Percentiles rank a stretch among this genome's conserved stretches.
Conservation (phyloP, 257 asterid species). For the Fraxinus anomala region DNA sequence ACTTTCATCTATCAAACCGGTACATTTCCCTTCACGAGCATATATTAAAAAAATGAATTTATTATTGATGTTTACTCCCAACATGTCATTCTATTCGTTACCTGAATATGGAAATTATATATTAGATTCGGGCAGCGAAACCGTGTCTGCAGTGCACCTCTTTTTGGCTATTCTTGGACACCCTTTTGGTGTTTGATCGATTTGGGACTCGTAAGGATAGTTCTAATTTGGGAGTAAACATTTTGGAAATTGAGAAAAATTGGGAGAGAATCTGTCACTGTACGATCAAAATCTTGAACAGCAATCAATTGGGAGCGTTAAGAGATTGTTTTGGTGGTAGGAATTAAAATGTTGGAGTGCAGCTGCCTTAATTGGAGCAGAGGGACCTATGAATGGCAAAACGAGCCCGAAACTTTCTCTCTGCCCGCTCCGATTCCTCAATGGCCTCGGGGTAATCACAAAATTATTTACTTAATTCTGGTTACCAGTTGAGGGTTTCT, state of each 20-base stretch:
- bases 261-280: not conserved
- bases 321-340: conserved; percentile 17
- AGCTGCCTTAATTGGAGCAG: conserved; percentile 61
- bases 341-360: conserved; percentile 51
- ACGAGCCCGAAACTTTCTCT: conserved; percentile 48
- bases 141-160: no score
- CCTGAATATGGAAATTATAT: no score
- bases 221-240: not conserved
- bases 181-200: not conserved
- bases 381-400: conserved; percentile 38
- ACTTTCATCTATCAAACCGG: no score
- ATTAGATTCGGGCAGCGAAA: no score
- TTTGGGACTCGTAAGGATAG: not conserved
- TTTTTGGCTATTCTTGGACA: not conserved
- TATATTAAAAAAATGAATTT: no score
- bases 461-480: not conserved
- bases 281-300: conserved; percentile 15
- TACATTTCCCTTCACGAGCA: no score
- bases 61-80: no score
- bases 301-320: conserved; percentile 18
- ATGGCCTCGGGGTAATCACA: conserved; percentile 70
- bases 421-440: conserved; percentile 80
- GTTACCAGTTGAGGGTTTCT: not conserved
- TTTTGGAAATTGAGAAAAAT: not conserved
- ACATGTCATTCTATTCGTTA: no score